Evolutionary conservation across 495 filamentous ascomycete genomes (phyloP).

Genomic region (Ramalina intermedia): DNA sequence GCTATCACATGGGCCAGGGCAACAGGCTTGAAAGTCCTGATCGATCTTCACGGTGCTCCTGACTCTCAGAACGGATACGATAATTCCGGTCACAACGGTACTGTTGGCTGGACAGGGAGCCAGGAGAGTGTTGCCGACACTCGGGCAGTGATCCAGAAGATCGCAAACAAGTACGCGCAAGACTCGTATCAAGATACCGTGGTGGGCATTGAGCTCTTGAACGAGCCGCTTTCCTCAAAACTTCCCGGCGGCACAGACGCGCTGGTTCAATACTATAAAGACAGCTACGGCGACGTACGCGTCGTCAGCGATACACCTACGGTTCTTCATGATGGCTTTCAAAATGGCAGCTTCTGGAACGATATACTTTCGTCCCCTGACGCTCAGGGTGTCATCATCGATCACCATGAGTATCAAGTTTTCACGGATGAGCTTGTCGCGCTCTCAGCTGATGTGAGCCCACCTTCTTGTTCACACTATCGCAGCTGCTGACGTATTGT

Average conservation of each 20-base stretch:
- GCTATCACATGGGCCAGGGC: slow-evolving; percentile 31
- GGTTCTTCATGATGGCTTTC: slow-evolving; percentile 18
- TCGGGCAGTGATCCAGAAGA: slow-evolving; percentile 32
- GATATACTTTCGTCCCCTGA: slow-evolving; percentile 26
- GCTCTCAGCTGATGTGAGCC: slow-evolving; percentile 16
- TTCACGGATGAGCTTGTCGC: slow-evolving; percentile 23
- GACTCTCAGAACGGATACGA: slow-evolving; percentile 50
- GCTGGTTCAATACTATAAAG: slow-evolving; percentile 38
- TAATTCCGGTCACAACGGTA: slow-evolving; percentile 13
- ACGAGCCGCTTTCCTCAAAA: slow-evolving; percentile 42
- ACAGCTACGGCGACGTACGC: slow-evolving; percentile 37
- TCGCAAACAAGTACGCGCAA: slow-evolving; percentile 35
- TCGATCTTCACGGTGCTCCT: slow-evolving; percentile 41
- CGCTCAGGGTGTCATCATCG: slow-evolving; percentile 27
- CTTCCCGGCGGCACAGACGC: slow-evolving; percentile 34
- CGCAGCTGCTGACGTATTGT: neutral
- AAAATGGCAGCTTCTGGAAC: slow-evolving; percentile 24
- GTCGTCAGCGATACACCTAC: slow-evolving; percentile 17
- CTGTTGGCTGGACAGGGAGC: slow-evolving; percentile 25
- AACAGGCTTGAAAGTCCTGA: slow-evolving; percentile 29
- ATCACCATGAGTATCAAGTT: slow-evolving; percentile 38
- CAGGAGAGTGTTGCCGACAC: slow-evolving; percentile 34
- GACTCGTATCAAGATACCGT: slow-evolving; percentile 40
- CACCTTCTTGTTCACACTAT: neutral
- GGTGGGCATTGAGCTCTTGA: slow-evolving; percentile 44